Percentiles rank a stretch among this genome's conserved stretches.
Conservation (phyloP, 495 filamentous ascomycete species). For the Letharia lupina region DNA sequence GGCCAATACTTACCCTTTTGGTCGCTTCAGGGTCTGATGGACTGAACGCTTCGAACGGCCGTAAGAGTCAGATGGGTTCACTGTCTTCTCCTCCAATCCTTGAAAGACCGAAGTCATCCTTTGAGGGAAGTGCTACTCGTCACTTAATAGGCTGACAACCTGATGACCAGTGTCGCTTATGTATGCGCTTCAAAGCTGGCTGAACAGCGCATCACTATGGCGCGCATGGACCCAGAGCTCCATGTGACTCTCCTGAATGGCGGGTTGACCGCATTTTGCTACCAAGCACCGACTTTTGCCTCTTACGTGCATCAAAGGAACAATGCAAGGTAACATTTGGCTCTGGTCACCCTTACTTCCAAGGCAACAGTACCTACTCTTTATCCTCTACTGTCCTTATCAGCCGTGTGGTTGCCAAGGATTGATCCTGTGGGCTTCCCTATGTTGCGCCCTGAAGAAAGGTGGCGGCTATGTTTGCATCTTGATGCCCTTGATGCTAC, state of each 20-base stretch:
- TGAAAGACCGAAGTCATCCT: neutral
- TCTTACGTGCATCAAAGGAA: neutral
- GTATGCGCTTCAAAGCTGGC: slow-evolving; percentile 9
- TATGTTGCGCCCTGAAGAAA: neutral
- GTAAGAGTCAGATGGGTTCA: neutral
- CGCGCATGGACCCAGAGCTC: slow-evolving; percentile 14
- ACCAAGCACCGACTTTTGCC: neutral
- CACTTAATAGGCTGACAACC: slow-evolving; percentile 10
- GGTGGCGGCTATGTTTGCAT: neutral
- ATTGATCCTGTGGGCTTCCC: neutral
- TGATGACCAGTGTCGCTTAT: slow-evolving; percentile 17
- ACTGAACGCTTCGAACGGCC: neutral
- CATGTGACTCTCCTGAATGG: slow-evolving; percentile 13
- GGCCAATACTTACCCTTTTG: neutral
- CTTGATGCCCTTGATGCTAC: neutral
- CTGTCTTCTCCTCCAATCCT: slow-evolving; percentile 1
- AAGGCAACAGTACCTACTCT: neutral
- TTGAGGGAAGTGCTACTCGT: neutral
- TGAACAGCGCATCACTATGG: slow-evolving; percentile 14
- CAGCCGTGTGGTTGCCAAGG: neutral
- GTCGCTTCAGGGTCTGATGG: neutral
- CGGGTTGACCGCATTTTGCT: slow-evolving; percentile 8
- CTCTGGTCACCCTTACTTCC: neutral
- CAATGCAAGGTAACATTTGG: neutral
- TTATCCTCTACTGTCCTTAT: neutral